Percentiles rank a stretch among this genome's conserved stretches.
Evolutionary conservation across 2,329 filamentous ascomycete genomes (phyloP).

Genomic region (Pezicula carpinea): DNA sequence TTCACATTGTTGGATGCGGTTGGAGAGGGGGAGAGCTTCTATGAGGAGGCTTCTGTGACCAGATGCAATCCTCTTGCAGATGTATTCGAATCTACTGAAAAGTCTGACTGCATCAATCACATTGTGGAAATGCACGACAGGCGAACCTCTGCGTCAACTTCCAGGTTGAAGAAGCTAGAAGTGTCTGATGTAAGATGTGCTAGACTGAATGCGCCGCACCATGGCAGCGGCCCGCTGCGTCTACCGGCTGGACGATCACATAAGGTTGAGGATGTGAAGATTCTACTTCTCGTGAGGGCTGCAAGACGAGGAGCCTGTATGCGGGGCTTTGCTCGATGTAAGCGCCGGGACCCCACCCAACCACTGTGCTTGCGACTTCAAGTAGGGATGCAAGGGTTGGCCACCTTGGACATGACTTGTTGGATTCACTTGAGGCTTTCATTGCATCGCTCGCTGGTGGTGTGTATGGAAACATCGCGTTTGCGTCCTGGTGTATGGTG

Average conservation of each 20-base stretch:
- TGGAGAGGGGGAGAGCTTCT: background rate
- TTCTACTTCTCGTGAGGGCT: background rate
- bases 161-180: background rate
- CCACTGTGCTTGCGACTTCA: background rate
- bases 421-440: background rate
- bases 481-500: too few species aligned
- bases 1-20: background rate
- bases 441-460: too few species aligned
- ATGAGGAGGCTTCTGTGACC: background rate
- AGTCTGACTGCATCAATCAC: background rate
- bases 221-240: too few species aligned
- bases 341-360: conserved; percentile 1
- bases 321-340: background rate
- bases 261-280: too few species aligned
- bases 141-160: background rate
- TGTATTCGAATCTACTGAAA: background rate
- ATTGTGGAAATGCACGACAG: background rate
- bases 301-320: background rate
- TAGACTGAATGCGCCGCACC: too few species aligned
- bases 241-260: too few species aligned
- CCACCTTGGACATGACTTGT: background rate
- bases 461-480: too few species aligned
- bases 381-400: background rate
- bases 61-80: background rate
- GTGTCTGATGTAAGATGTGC: too few species aligned